phyloP scores from a whole-genome alignment of 2,329 filamentous ascomycete genomes.

The Penicillium sp. region DNA sequence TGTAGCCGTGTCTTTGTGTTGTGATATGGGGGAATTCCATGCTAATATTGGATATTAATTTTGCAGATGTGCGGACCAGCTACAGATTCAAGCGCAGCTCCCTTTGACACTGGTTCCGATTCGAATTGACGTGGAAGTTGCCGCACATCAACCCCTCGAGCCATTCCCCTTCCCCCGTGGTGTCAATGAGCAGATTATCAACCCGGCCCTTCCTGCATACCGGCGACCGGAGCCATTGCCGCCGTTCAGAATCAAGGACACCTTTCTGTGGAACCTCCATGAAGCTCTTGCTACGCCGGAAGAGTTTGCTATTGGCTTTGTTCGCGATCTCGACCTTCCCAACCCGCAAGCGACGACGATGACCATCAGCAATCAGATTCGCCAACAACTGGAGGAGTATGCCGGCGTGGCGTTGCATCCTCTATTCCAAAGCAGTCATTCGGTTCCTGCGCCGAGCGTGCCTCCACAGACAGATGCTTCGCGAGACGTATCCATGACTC shows the following conservation, averaged over 20 bases:
- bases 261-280: conserved; percentile 97
- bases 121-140: conserved; percentile 91
- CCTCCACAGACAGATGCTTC: conserved; percentile 46
- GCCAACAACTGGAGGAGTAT: conserved; percentile 93
- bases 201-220: conserved; percentile 77
- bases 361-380: conserved; percentile 90
- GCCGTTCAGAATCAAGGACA: conserved; percentile 86
- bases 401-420: conserved; percentile 92
- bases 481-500: conserved; percentile 59
- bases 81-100: conserved; percentile 70
- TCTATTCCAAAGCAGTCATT: conserved; percentile 68
- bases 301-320: conserved; percentile 87
- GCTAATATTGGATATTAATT: conserved; percentile 16
- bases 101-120: conserved; percentile 93
- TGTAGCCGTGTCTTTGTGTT: conserved; percentile 26
- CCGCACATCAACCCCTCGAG: conserved; percentile 61
- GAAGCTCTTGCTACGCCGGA: conserved; percentile 93
- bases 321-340: conserved; percentile 90
- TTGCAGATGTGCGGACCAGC: conserved; percentile 59
- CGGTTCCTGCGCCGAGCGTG: conserved; percentile 29
- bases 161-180: conserved; percentile 52
- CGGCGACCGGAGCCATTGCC: conserved; percentile 77
- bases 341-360: conserved; percentile 69
- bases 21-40: conserved; percentile 7
- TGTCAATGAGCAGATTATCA: conserved; percentile 46